Conservation (phyloP, 75 land plant genomes). For the Pseudotsuga menziesii region DNA sequence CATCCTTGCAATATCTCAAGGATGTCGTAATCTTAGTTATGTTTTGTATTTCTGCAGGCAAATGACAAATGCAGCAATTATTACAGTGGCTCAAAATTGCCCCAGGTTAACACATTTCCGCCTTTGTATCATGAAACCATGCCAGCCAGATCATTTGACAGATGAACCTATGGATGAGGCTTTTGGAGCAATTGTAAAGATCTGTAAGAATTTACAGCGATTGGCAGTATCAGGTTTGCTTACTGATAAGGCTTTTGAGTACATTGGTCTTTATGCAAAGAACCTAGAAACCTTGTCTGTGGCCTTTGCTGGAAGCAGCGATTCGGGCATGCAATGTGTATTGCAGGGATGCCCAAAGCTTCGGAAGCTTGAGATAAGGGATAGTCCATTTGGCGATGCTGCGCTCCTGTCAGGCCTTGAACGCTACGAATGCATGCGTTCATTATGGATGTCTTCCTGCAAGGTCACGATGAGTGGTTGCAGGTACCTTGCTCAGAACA, state of each 20-base stretch:
- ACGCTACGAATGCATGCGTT: slow-evolving; percentile 92
- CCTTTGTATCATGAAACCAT: slow-evolving; percentile 61
- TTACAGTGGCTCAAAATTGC: slow-evolving; percentile 43
- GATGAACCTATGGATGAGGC: slow-evolving; percentile 66
- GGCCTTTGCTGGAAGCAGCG: slow-evolving; percentile 87
- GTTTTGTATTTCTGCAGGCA: slow-evolving; percentile 73
- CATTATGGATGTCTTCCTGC: slow-evolving; percentile 97
- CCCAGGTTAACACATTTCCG: slow-evolving; percentile 68
- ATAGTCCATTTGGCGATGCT: slow-evolving; percentile 79
- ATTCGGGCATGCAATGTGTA: slow-evolving; percentile 71
- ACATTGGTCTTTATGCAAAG: slow-evolving; percentile 64
- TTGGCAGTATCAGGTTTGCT: slow-evolving; percentile 63
- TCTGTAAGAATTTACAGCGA: slow-evolving; percentile 45
- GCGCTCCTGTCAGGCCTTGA: slow-evolving; percentile 66
- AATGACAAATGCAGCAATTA: slow-evolving; percentile 80
- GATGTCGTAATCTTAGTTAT: slow-evolving; percentile 55
- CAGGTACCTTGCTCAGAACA: slow-evolving; percentile 55
- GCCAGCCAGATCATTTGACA: slow-evolving; percentile 47
- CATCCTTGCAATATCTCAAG: slow-evolving; percentile 58
- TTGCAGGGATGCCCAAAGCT: slow-evolving; percentile 77
- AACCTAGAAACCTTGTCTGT: slow-evolving; percentile 68
- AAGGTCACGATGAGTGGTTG: slow-evolving; percentile 61
- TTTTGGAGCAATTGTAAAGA: slow-evolving; percentile 63
- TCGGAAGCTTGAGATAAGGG: slow-evolving; percentile 84
- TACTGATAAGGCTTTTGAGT: slow-evolving; percentile 67